Evolutionary conservation across 139 green algal species (phyloP), one percentile per base, ranked within the genome.

Genomic region (Protoeuglena noctilucae): DNA sequence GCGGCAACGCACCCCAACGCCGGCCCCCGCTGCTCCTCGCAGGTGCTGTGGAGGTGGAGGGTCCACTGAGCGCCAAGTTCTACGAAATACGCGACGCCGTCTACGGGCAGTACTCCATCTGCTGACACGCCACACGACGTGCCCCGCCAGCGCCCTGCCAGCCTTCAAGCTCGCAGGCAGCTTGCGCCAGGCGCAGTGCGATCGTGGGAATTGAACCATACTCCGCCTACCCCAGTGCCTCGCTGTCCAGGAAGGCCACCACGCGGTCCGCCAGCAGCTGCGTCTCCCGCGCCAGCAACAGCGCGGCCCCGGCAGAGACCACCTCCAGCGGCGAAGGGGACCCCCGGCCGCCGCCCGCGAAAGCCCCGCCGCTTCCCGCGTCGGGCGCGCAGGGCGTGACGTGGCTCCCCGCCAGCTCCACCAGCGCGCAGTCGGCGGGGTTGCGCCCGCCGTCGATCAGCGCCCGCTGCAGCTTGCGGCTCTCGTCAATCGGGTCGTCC

Each of bases 401-500:
- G 43, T 80, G 72, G 26, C 27, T 69, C 9, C 72, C 72, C 1
- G 65, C 65, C 24, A 80, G 63, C 22, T 45, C 28, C 25, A 76
- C 19, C 45, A 51, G 45, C 12, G 45, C 9, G 40, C 28, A 0
- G 26, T 1, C 28, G 25, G 26, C 29, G 31, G 51, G 29, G 12
- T 1, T 28, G 28, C 18, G 28, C 9, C 3, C 28, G 50, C 5
- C 3, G 7, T 9, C 18, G 19, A 46, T 41, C 27, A 78, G 46
- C 4, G 68, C 39, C 2, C 17, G 16, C 14, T n/a, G 39, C 22
- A 82, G 58, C 43, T 75, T 62, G 0, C 21, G 19, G 16, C 67
- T 76, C 43, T 80, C 72, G 54, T 84, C 75, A 17, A 84, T 76
- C 26, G 22, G 54, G 54, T 84, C 75, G 23, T 77, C 48, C 4